Percentiles rank a stretch among this genome's conserved stretches.
Evolutionary conservation across 768 basidiomycete genomes (phyloP).

Genomic region (Psilocybe cyanescens): DNA sequence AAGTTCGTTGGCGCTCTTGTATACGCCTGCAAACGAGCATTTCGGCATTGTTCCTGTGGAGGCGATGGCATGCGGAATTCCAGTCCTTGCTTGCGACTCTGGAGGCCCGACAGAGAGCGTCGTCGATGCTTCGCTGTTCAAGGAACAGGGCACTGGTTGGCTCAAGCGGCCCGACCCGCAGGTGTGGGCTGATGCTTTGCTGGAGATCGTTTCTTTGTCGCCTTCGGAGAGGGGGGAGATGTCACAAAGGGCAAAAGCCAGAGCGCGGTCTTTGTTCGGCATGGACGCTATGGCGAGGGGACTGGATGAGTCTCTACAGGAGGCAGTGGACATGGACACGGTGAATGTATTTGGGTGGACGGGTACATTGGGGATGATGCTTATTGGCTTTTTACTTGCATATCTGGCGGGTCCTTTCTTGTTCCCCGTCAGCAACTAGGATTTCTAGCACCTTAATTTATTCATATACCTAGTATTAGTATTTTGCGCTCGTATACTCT

Average conservation of each 20-base stretch:
- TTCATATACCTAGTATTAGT: no score
- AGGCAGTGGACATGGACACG: constrained; percentile 60
- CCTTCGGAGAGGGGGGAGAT: constrained; percentile 49
- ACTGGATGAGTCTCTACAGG: constrained; percentile 56
- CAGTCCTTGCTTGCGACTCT: constrained; percentile 84
- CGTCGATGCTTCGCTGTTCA: constrained; percentile 29
- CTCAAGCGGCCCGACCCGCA: constrained; percentile 63
- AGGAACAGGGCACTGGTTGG: constrained; percentile 73
- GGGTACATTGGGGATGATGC: constrained; percentile 26
- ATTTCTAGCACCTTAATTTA: not conserved
- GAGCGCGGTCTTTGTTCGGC: constrained; percentile 72
- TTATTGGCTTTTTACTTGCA: constrained; percentile 35
- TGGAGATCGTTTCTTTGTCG: constrained; percentile 55
- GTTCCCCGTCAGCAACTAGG: constrained; percentile 4
- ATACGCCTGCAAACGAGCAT: constrained; percentile 95
- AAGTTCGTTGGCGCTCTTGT: constrained; percentile 77
- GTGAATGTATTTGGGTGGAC: constrained; percentile 26
- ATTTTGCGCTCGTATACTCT: not conserved
- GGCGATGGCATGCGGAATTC: constrained; percentile 90
- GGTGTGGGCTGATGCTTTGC: constrained; percentile 73
- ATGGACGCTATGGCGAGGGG: constrained; percentile 74
- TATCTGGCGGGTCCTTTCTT: constrained; percentile 30
- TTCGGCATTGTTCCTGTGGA: constrained; percentile 98
- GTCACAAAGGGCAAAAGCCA: constrained; percentile 53
- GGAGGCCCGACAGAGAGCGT: constrained; percentile 94